Conservation (phyloP, 257 asterid species). For the Thymus quinquecostatus region DNA sequence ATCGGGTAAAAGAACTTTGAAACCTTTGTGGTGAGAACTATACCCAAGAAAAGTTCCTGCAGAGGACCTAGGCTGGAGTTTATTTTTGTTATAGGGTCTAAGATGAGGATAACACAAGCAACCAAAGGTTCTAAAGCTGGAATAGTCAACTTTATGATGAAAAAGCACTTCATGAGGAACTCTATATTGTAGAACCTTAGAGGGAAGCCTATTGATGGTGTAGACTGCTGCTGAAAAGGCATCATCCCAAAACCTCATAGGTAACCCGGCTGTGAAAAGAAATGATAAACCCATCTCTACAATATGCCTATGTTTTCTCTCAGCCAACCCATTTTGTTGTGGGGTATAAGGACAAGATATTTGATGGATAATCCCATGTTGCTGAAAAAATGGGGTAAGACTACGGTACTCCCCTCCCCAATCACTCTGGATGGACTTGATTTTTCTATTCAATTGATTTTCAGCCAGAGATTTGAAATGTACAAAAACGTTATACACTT, state of each 20-base stretch:
- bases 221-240: background rate
- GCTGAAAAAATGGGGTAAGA: background rate
- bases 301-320: background rate
- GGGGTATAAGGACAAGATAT: background rate
- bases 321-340: background rate
- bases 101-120: background rate
- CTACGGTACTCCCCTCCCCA: background rate
- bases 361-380: background rate
- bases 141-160: background rate
- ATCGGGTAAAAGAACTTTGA: background rate
- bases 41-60: background rate
- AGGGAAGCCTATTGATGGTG: background rate
- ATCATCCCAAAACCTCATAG: background rate
- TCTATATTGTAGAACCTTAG: accelerated
- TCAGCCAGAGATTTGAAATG: too few species aligned
- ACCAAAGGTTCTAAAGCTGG: background rate
- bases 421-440: background rate
- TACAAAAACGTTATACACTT: too few species aligned
- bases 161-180: background rate
- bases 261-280: background rate
- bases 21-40: background rate
- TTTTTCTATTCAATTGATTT: background rate
- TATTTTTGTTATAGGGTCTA: background rate
- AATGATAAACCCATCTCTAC: background rate
- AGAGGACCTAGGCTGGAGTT: background rate